phyloP scores from a whole-genome alignment of 768 basidiomycete species.

The Auriscalpium microsporum region DNA sequence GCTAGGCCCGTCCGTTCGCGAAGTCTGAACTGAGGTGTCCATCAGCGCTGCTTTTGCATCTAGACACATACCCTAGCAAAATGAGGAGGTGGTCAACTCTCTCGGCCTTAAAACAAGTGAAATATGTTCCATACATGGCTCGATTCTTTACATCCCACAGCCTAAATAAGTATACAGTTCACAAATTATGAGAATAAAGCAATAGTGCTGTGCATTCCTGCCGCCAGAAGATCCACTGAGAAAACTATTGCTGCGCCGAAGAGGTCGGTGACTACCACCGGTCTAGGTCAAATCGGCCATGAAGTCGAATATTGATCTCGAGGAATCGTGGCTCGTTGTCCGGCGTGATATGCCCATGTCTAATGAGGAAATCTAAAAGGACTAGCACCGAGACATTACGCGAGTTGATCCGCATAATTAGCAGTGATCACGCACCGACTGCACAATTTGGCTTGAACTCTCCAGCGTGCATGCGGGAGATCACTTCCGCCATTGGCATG shows the following conservation, averaged over 20 bases:
- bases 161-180: too few species aligned
- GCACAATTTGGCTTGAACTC: constrained; percentile 94
- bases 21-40: too few species aligned
- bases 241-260: not conserved
- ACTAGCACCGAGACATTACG: constrained; percentile 34
- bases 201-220: too few species aligned
- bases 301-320: constrained; percentile 69
- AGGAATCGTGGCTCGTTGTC: constrained; percentile 81
- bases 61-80: too few species aligned
- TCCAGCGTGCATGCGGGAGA: constrained; percentile 54
- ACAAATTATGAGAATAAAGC: too few species aligned
- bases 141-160: too few species aligned
- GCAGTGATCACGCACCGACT: constrained; percentile 42
- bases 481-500: constrained; percentile 51
- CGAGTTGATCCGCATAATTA: not conserved
- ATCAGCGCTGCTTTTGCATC: too few species aligned
- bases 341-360: constrained; percentile 77
- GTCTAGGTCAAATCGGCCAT: constrained; percentile 60
- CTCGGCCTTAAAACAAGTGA: too few species aligned
- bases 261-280: constrained; percentile 28
- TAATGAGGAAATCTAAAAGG: constrained; percentile 81
- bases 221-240: too few species aligned
- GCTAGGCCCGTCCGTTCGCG: too few species aligned
- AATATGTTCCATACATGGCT: too few species aligned
- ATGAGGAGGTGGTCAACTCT: too few species aligned